A percentile compares a stretch with the other conserved stretches of the same genome.
Evolutionary conservation across 2,329 filamentous ascomycete species (phyloP).

Genomic region (Curvularia hawaiiensis): DNA sequence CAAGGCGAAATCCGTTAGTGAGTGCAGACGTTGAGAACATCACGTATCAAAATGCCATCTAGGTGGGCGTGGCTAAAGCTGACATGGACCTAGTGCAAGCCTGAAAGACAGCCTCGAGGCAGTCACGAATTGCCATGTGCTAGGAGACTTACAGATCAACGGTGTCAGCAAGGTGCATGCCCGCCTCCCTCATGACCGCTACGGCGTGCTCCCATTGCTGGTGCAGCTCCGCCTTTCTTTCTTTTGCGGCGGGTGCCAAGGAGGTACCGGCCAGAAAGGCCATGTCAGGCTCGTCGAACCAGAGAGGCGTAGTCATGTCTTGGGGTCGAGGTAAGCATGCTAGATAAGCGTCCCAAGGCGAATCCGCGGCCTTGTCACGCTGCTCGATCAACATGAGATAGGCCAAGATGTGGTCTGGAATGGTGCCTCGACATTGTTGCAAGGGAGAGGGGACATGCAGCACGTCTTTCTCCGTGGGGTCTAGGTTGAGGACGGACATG

Average conservation of each 20-base stretch:
- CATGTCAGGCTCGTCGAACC: conserved; percentile 44
- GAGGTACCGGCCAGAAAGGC: conserved; percentile 45
- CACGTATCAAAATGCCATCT: not conserved
- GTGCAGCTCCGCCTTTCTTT: conserved; percentile 25
- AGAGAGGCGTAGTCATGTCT: conserved; percentile 46
- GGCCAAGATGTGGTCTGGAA: conserved; percentile 42
- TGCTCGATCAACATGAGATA: conserved; percentile 47
- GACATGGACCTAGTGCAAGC: not conserved
- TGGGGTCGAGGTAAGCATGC: conserved; percentile 39
- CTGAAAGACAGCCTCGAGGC: not conserved
- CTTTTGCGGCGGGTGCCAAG: conserved; percentile 33
- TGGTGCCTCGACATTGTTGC: conserved; percentile 28
- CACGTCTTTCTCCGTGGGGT: conserved; percentile 33
- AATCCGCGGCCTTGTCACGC: conserved; percentile 27
- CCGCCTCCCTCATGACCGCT: conserved; percentile 25
- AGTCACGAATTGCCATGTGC: not conserved
- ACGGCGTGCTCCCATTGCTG: conserved; percentile 35
- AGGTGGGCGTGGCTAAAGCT: not conserved
- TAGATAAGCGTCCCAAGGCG: conserved; percentile 47
- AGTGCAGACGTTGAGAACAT: conserved; percentile 2
- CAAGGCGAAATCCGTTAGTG: not conserved
- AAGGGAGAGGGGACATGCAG: conserved; percentile 33
- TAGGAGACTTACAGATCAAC: conserved; percentile 33
- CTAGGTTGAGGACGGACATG: conserved; percentile 45
- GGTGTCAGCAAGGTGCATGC: conserved; percentile 21